Base-by-base conservation (phyloP, 2,329 filamentous ascomycete species). In the Phialocephala sp. region DNA sequence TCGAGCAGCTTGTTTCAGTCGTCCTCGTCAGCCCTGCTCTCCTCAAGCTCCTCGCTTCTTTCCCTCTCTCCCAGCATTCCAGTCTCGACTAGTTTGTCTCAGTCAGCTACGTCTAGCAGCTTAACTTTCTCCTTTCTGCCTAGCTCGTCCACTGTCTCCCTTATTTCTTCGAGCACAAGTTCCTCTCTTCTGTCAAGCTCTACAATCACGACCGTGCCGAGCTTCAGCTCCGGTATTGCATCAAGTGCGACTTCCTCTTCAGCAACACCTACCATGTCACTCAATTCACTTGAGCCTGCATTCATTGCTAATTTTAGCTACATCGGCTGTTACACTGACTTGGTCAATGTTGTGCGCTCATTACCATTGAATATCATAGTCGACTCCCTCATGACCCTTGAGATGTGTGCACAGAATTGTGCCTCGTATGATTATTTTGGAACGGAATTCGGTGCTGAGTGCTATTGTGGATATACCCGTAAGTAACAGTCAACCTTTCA, bases 401-500 rank as follows among this genome's bases (percentile, higher is more conserved):
- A 58, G 27, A 37, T 58, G 36, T 58, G 55, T 20, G 55, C 55
- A 12, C 4, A 11, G n/a, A 58, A 37, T 15, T 58, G 55, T 58
- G 55, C 36, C 41, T 18, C 18, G 12, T 58, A 20, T 41, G 12
- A 18, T 9, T 58, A 58, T 36, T 58, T 58, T 41, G 55, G 55
- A 4, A 58, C 55, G 4, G 55, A 58, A 20, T 58, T 39, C 24
- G 36, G 20, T 5, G 14, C 24, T 12, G 55, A 58, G 32, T 58
- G 55, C 14, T 58, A 58, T 36, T 58, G 55, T 58, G 55, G 55
- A 5, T 58, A 58, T 41, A 58, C 55, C 20, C 24, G 52, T 56
- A 56, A 11, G 52, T 56, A 5, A n/a, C 18, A 20, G 15, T 27
- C 15, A 56, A 18, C 15, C 15, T n/a, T n/a, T n/a, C n/a, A n/a